These are phyloP conservation scores for Rhizomucor pusillus DNA, from an alignment of 371 early-diverging fungal genomes.

Conservation along the genomic window DNA sequence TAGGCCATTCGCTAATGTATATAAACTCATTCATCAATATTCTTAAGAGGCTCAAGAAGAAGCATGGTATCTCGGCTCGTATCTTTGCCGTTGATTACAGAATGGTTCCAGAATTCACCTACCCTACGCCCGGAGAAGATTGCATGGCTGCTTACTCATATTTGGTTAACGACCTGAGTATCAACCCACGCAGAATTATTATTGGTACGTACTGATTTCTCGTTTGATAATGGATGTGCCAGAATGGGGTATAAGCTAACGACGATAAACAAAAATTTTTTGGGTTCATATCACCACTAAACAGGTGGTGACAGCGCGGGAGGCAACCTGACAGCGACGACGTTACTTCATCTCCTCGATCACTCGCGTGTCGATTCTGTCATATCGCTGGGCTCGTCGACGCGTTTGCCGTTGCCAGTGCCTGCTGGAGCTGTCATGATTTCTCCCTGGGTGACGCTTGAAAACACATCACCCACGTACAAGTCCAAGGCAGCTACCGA, in stretches of 20 bases:
- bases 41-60: constrained; percentile 18
- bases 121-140: constrained; percentile 18
- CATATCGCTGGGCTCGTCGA: constrained; percentile 8
- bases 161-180: constrained; percentile 22
- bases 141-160: constrained; percentile 25
- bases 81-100: constrained; percentile 30
- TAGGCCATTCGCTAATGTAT: constrained; percentile 27
- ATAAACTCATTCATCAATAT: constrained; percentile 24
- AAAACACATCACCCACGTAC: constrained; percentile 14
- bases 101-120: constrained; percentile 15
- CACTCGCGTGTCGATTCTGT: constrained; percentile 7
- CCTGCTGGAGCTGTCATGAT: constrained; percentile 26
- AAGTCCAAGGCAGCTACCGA: constrained; percentile 10
- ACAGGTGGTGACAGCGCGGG: constrained; percentile 42
- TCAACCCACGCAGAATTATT: constrained; percentile 26
- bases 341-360: constrained; percentile 16
- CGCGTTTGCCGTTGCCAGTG: constrained; percentile 17
- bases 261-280: not conserved
- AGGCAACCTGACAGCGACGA: constrained; percentile 27
- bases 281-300: no score
- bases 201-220: constrained; percentile 17
- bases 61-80: constrained; percentile 18
- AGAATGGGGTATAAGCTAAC: not conserved
- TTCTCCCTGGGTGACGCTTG: constrained; percentile 35
- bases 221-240: not conserved